phyloP scores from a whole-genome alignment of 2,329 filamentous ascomycete genomes.

The Diaporthe sp. region DNA sequence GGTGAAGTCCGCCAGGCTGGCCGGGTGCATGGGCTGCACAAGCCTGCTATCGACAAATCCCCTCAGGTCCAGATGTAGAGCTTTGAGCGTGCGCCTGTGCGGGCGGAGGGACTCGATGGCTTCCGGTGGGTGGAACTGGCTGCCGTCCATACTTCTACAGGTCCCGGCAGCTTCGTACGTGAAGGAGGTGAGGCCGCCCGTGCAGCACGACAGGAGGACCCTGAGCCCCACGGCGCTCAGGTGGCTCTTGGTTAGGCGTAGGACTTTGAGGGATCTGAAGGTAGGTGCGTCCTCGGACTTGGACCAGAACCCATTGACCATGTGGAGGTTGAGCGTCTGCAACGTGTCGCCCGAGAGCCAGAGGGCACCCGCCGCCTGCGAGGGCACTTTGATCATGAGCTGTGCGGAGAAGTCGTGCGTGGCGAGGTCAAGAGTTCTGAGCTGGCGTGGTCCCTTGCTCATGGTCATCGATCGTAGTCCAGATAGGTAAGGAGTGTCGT shows the following conservation, averaged over 20 bases:
- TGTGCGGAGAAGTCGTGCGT: not conserved
- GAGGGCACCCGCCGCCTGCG: not conserved
- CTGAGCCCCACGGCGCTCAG: not conserved
- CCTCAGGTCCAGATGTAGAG: constrained; percentile 1
- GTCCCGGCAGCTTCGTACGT: not conserved
- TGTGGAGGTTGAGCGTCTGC: constrained; percentile 18
- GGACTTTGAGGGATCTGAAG: not conserved
- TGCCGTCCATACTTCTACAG: not conserved
- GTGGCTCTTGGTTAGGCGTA: not conserved
- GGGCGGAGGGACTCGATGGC: not conserved
- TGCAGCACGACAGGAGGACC: constrained; percentile 1
- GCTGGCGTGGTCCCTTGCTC: not conserved
- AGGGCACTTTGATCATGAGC: constrained; percentile 1
- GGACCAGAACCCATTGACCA: constrained; percentile 1
- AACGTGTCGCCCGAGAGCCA: not conserved
- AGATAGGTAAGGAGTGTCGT: not conserved
- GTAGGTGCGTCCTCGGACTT: not conserved
- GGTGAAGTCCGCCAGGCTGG: not conserved
- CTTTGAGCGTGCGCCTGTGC: not conserved
- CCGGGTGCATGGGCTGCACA: not conserved
- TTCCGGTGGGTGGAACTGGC: not conserved
- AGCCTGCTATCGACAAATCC: too few species aligned
- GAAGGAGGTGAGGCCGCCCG: not conserved
- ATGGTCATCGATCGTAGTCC: not conserved
- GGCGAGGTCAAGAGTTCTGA: constrained; percentile 2